Percentiles rank a stretch among this genome's conserved stretches.
These are phyloP conservation scores for Discostella stelligeroides DNA, from an alignment of 108 stramenopile genomes.

Conservation along the genomic window DNA sequence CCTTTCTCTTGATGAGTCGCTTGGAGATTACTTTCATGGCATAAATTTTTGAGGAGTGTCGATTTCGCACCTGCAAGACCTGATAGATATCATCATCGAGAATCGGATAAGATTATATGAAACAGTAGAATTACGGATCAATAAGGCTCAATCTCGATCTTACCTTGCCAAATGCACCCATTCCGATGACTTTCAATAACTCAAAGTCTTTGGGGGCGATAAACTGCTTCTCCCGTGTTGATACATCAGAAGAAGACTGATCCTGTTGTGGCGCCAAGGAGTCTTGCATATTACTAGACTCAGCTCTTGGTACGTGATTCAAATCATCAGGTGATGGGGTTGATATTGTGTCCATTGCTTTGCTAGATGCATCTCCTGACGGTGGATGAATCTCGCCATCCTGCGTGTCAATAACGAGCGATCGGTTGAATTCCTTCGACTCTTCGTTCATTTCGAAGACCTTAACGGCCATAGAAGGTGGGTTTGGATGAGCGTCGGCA, in stretches of 20 bases:
- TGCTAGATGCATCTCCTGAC: neutral
- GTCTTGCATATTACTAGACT: no score
- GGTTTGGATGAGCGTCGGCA: neutral
- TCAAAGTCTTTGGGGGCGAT: conserved; percentile 88
- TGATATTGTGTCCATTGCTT: neutral
- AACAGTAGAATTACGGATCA: neutral
- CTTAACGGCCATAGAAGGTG: neutral
- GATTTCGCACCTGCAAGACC: conserved; percentile 89
- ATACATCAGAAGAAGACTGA: neutral
- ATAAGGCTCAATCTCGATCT: neutral
- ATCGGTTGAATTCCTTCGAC: conserved; percentile 11
- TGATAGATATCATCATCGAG: no score
- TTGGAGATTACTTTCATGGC: conserved; percentile 99
- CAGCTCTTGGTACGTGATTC: no score
- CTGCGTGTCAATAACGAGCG: neutral
- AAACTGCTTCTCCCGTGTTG: conserved; percentile 39
- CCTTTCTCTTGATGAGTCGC: conserved; percentile 81
- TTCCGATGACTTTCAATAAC: conserved; percentile 91
- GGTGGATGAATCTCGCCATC: neutral
- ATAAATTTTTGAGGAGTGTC: conserved; percentile 69
- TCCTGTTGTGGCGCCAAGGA: no score
- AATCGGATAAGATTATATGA: no score
- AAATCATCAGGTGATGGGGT: neutral
- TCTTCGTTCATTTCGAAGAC: conserved; percentile 1
- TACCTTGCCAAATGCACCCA: conserved; percentile 97